Base-by-base conservation (phyloP, 805 yeast species). In the Starmerella apis region DNA sequence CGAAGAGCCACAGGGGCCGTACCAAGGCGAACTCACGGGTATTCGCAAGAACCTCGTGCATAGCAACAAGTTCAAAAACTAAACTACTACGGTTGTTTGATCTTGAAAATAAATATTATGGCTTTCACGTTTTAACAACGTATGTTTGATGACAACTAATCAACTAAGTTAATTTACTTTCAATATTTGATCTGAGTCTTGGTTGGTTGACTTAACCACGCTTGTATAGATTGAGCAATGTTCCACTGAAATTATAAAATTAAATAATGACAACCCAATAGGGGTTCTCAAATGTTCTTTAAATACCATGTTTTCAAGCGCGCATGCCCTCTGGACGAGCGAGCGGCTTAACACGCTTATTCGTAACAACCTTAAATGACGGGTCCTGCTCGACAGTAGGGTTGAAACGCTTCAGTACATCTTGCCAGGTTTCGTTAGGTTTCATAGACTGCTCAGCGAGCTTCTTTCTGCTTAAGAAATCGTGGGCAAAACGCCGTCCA, bases 11-110 rank as follows among this genome's bases (percentile, higher is more conserved):
- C 72, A 77, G 54, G 83, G 86, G 56, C 81, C 95, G 2, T 92
- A 92, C 66, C 81, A 76, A 56, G 98, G 98, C 68, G 98, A 92
- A 67, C 76, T 79, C 71, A 87, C 96, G 18, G 98, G 98, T 85
- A 92, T 92, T 65, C 87, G 87, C 74, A 90, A 92, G 78, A 86
- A 86, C 58, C 65, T 90, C 47, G 75, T 94, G n/a, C 82, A 86
- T 67, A 81, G 94, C 61, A 87, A 86, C 63, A 84, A 82, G 66
- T 80, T 57, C 49, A 48, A 50, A 42, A 38, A 33, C 43, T 57
- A 36, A 51, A 16, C 8, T 18, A 24, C n/a, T n/a, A 7, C 16
- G 14, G 30, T 11, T 11, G 30, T 27, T 9, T 27, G 11, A 9
- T 27, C 30, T 27, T 27, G 11, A 27, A 9, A 11, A 27, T 11